phyloP scores from a whole-genome alignment of 768 basidiomycete genomes.

The Tremella yokohamensis region DNA sequence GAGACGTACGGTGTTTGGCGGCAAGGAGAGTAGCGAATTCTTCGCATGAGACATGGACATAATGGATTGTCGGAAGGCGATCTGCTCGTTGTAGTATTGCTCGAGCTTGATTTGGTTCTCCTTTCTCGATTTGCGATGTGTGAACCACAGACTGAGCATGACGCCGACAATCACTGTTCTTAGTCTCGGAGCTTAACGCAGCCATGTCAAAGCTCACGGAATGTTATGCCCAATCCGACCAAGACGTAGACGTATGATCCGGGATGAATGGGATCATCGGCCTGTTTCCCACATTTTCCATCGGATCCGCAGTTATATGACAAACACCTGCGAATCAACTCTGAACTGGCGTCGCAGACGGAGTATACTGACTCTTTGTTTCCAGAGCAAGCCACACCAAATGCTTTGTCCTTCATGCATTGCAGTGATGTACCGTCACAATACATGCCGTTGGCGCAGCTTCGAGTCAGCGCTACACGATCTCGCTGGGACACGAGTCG shows the following conservation, averaged over 20 bases:
- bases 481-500: slow-evolving; percentile 46
- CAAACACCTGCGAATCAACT: slow-evolving; percentile 58
- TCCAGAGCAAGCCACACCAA: slow-evolving; percentile 61
- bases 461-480: slow-evolving; percentile 51
- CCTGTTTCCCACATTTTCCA: slow-evolving; percentile 63
- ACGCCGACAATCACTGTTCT: slow-evolving; percentile 68
- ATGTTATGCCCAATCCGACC: slow-evolving; percentile 68
- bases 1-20: slow-evolving; percentile 35
- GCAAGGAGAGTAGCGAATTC: slow-evolving; percentile 36
- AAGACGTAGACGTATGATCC: slow-evolving; percentile 67
- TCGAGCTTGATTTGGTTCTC: slow-evolving; percentile 75
- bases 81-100: slow-evolving; percentile 78
- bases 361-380: slow-evolving; percentile 57
- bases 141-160: slow-evolving; percentile 63
- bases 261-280: slow-evolving; percentile 64
- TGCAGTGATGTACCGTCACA: slow-evolving; percentile 63
- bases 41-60: slow-evolving; percentile 48
- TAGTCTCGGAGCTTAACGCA: slow-evolving; percentile 1
- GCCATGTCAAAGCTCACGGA: slow-evolving; percentile 56
- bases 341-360: background rate
- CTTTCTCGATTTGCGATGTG: slow-evolving; percentile 70
- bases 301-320: slow-evolving; percentile 67
- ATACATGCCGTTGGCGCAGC: slow-evolving; percentile 70
- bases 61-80: slow-evolving; percentile 48
- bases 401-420: slow-evolving; percentile 61